Base-by-base conservation (phyloP, 257 asterid species). In the Perilla frutescens region DNA sequence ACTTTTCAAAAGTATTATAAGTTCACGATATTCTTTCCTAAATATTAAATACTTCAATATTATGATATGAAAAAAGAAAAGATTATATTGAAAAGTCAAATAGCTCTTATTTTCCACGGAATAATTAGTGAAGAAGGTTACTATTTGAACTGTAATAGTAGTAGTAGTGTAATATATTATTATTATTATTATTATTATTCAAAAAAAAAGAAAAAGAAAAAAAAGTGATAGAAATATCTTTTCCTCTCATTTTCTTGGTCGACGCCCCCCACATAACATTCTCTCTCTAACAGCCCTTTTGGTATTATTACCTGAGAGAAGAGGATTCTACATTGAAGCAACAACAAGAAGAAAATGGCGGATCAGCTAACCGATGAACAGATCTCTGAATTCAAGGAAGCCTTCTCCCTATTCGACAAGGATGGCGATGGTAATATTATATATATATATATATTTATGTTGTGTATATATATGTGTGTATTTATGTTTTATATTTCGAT, bases 381-480 rank as follows among this genome's bases (percentile, higher is more conserved):
- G 90, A 85, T 85, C 90, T 85, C 90, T 62, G 90, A 86, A 77
- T 86, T 86, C 77, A 86, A 86, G 85, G 90, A 86, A 79, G 90
- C 90, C 12, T 86, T 86, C 81, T 86, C 90, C 72, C 88, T 86
- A 3, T 86, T 86, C 78, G 90, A 86, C 76, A 86, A 86, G 86
- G 90, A 86, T 70, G 90, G 90, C 69, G 90, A 86, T 70, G 90
- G 90, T 83, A 66, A 47, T 31, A 3, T 11, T 11, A 48, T 66
- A 34, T 34, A 34, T 34, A 34, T 34, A 34, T 34, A 34, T 34
- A 1, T 34, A n/a, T n/a, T n/a, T n/a, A n/a, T n/a, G n/a, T n/a
- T n/a, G n/a, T 34, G 37, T 34, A 32, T 66, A 34, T 34, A 34
- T 34, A 34, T 34, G 4, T 34, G 4, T 34, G 4, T 34, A 20